phyloP scores from a whole-genome alignment of 768 basidiomycete genomes.

The Termitomyces bulborhizus region DNA sequence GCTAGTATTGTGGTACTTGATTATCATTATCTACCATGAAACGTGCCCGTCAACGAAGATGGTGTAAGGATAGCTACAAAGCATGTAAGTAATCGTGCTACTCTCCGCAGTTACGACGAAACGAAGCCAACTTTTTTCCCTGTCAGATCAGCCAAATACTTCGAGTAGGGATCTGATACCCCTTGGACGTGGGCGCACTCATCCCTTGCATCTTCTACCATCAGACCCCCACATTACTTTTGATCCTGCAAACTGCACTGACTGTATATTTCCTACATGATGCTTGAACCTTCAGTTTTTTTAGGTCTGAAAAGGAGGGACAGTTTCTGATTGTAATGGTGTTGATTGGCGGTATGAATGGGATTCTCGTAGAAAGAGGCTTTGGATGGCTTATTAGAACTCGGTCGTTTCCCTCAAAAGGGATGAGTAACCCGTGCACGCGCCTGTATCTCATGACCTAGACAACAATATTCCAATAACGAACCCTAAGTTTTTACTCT shows the following conservation, averaged over 20 bases:
- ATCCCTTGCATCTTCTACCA: constrained; percentile 70
- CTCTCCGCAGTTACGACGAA: background rate
- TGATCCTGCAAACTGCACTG: constrained; percentile 48
- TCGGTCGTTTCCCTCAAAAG: constrained; percentile 54
- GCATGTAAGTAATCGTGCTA: constrained; percentile 38
- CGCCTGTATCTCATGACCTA: too few relatives aligned
- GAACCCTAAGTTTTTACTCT: too few relatives aligned
- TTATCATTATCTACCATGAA: too few relatives aligned
- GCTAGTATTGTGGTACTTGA: background rate
- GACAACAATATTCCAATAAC: too few relatives aligned
- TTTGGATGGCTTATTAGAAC: constrained; percentile 85
- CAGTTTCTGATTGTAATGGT: constrained; percentile 57
- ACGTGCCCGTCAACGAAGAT: constrained; percentile 47
- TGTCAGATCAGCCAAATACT: constrained; percentile 57
- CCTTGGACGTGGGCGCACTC: constrained; percentile 76
- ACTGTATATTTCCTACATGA: constrained; percentile 89
- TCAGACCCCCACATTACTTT: constrained; percentile 51
- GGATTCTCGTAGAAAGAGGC: constrained; percentile 39
- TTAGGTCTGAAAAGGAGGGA: constrained; percentile 75
- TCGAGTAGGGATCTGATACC: constrained; percentile 54
- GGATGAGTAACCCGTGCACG: constrained; percentile 20
- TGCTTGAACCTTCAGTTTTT: constrained; percentile 79
- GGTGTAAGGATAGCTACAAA: constrained; percentile 63
- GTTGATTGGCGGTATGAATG: constrained; percentile 74
- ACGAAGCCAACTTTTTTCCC: too few relatives aligned